Evolutionary conservation across 164 flowering plant species (phyloP).

Genomic region (Vitis rotundifolia): DNA sequence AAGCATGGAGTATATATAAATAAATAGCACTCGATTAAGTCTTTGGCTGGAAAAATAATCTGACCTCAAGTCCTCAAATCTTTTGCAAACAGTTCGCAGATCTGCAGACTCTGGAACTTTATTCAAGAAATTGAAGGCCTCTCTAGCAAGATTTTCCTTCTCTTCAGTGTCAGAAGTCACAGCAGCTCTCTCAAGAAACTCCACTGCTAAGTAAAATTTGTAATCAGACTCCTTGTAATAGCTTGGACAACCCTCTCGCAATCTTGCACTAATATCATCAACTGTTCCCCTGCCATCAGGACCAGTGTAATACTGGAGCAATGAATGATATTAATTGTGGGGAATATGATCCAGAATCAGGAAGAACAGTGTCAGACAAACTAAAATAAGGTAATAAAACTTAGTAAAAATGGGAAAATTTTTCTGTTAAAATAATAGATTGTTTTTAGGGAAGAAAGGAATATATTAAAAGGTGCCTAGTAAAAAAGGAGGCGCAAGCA

Average conservation of each 20-base stretch:
- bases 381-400: neutral
- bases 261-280: conserved; percentile 85
- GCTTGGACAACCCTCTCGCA: conserved; percentile 96
- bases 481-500: too few relatives aligned
- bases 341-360: neutral
- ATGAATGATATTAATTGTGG: conserved; percentile 6
- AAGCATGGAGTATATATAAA: conserved; percentile 3
- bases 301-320: conserved; percentile 88
- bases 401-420: neutral
- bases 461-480: too few relatives aligned
- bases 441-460: neutral
- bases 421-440: neutral
- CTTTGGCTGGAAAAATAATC: conserved; percentile 4
- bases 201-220: conserved; percentile 95
- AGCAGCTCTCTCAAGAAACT: conserved; percentile 93
- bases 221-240: conserved; percentile 93
- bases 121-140: conserved; percentile 77
- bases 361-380: neutral
- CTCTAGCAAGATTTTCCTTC: conserved; percentile 84
- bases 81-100: conserved; percentile 82
- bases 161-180: conserved; percentile 58
- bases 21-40: neutral
- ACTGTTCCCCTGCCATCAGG: conserved; percentile 98
- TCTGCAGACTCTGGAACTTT: conserved; percentile 96
- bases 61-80: conserved; percentile 96